Evolutionary conservation across 257 asterid species (phyloP).

Genomic region (Dorcoceras hygrometricum): DNA sequence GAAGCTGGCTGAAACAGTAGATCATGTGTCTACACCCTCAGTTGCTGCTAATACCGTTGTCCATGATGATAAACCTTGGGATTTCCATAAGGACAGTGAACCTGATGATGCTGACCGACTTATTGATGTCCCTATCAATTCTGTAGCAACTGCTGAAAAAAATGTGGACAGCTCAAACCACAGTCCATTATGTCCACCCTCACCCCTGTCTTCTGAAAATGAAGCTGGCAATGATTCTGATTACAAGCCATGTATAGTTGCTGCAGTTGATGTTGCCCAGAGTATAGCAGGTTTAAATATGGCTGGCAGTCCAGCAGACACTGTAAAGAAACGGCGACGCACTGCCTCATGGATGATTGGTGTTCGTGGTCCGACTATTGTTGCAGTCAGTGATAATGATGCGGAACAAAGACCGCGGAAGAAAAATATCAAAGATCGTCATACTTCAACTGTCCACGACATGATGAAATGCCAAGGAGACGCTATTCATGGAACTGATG

Average conservation of each 20-base stretch:
- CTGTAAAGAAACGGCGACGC: slow-evolving; percentile 90
- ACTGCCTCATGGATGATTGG: slow-evolving; percentile 61
- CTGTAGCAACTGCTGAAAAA: slow-evolving; percentile 34
- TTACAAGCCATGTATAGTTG: slow-evolving; percentile 46
- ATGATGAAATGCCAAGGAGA: slow-evolving; percentile 40
- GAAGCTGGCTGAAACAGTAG: slow-evolving; percentile 65
- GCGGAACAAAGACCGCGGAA: slow-evolving; percentile 36
- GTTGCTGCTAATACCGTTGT: slow-evolving; percentile 33
- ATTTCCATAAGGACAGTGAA: slow-evolving; percentile 19
- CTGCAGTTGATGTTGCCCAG: slow-evolving; percentile 36
- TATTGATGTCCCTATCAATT: slow-evolving; percentile 26
- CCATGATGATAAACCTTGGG: slow-evolving; percentile 26
- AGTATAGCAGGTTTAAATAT: slow-evolving; percentile 36
- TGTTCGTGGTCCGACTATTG: slow-evolving; percentile 49
- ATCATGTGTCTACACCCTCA: slow-evolving; percentile 37
- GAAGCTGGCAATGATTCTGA: slow-evolving; percentile 54
- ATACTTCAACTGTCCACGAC: slow-evolving; percentile 24
- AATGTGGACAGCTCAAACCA: slow-evolving; percentile 52
- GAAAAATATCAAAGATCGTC: slow-evolving; percentile 31
- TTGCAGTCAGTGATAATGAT: slow-evolving; percentile 45
- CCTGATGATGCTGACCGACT: slow-evolving; percentile 34
- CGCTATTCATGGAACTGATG: slow-evolving; percentile 36
- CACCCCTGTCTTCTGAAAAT: slow-evolving; percentile 49
- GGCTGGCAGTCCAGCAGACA: slow-evolving; percentile 76
- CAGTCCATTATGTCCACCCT: slow-evolving; percentile 39